Evolutionary conservation across 495 filamentous ascomycete genomes (phyloP).

Genomic region (Lasiosphaeria miniovina): DNA sequence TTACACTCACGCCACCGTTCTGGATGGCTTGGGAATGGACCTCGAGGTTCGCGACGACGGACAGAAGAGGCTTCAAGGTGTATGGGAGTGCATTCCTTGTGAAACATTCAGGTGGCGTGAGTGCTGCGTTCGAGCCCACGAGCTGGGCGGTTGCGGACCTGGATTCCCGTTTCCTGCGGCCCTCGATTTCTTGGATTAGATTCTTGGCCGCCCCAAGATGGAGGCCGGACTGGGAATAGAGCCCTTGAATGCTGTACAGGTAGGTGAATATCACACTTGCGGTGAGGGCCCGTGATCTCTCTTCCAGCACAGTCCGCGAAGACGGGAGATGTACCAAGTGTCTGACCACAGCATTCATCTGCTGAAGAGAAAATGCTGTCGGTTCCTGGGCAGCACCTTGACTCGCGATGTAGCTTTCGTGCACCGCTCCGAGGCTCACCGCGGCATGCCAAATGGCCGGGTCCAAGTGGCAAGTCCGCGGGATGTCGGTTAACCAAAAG

Average conservation of each 20-base stretch:
- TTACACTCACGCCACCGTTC: not conserved
- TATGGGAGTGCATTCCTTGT: no score
- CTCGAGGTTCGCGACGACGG: not conserved
- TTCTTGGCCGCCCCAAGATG: not conserved
- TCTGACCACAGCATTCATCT: not conserved
- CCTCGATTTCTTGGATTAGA: not conserved
- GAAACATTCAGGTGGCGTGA: no score
- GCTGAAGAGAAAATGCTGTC: not conserved
- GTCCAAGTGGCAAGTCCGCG: slow-evolving; percentile 1
- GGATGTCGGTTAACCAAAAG: not conserved
- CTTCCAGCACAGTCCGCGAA: not conserved
- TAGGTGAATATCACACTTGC: not conserved
- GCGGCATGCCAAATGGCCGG: slow-evolving; percentile 1
- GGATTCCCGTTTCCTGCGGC: not conserved
- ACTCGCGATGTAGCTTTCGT: not conserved
- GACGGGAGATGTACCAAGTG: not conserved
- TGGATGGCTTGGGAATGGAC: not conserved
- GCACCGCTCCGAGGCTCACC: not conserved
- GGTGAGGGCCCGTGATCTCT: not conserved
- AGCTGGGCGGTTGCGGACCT: not conserved
- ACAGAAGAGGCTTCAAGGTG: not conserved
- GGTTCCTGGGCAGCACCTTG: not conserved
- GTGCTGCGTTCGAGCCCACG: not conserved
- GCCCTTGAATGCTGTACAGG: not conserved
- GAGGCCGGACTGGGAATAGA: not conserved